Evolutionary conservation across 2,329 filamentous ascomycete species (phyloP), one percentile per base, ranked within the genome.

Genomic region (Hypomyces perniciosus): DNA sequence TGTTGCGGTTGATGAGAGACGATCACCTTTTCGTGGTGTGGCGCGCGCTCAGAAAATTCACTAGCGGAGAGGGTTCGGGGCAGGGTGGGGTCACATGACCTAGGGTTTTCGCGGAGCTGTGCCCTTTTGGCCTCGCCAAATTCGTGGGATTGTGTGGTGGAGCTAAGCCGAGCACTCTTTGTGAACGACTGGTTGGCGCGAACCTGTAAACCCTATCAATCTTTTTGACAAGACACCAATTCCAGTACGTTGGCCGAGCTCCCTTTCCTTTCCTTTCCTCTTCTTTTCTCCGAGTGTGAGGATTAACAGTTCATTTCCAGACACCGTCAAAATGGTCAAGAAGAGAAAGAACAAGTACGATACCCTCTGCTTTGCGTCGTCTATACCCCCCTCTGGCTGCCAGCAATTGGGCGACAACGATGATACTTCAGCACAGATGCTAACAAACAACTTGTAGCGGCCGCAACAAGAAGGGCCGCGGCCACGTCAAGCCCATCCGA

Each of bases 391-490:
- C 13, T 38, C 31, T 30, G 28, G 12, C 28, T 44, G 41, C 20
- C 8, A 9, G n/a, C 13, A 20, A 34, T 33, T 39, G 7, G 37
- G 37, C 37, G 37, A 39, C 56, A 54, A 55, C 54, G 52, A 58
- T 39, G 52, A 50, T 59, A 6, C 31, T 9, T 46, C 6, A 12
- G 6, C 13, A 48, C 9, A 12, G 29, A 45, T 58, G 46, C 59
- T 62, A 58, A 64, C 48, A 53, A 8, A 9, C 46, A 54, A 46
- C 20, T 20, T 20, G 48, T 73, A 95, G 88, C 83, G 92, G 92
- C 77, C 90, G 92, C 76, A 96, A 97, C 88, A 96, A 96, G 90
- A 96, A 96, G 80, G 92, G 93, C 76, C 90, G 93, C 76, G 93
- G 93, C 81, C 92, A 97, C 84, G 90, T 95, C 80, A 99, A 99